Evolutionary conservation across 306 rosid genomes (phyloP).

Genomic region (Prunus campanulata): DNA sequence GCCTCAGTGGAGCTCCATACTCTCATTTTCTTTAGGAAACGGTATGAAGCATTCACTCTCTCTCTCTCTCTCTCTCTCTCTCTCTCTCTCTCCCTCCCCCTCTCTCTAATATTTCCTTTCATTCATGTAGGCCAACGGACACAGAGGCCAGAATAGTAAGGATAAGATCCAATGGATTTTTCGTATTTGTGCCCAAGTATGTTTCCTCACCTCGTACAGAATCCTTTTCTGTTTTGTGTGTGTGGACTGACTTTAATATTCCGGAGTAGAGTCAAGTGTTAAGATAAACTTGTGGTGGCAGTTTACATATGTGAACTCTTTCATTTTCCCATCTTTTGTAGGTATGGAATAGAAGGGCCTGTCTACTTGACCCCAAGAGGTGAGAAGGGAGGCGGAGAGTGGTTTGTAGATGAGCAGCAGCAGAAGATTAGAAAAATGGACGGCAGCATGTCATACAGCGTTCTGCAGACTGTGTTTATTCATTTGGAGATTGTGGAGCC

Average conservation of each 20-base stretch:
- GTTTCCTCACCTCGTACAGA: constrained; percentile 16
- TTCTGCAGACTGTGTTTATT: constrained; percentile 64
- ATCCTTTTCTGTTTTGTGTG: neutral
- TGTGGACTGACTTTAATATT: neutral
- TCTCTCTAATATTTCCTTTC: constrained; percentile 31
- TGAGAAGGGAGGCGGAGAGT: constrained; percentile 79
- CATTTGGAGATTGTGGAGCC: constrained; percentile 98
- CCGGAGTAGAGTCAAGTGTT: neutral
- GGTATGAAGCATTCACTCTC: constrained; percentile 33
- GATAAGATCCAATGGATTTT: constrained; percentile 91
- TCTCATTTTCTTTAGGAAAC: constrained; percentile 67
- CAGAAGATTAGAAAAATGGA: constrained; percentile 90
- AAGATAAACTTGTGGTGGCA: neutral
- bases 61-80: neutral
- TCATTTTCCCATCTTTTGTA: neutral
- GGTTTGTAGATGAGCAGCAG: constrained; percentile 82
- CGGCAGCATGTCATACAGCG: constrained; percentile 62
- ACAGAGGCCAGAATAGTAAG: constrained; percentile 91
- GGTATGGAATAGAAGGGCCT: constrained; percentile 96
- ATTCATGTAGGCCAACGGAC: constrained; percentile 71
- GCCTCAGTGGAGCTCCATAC: constrained; percentile 95
- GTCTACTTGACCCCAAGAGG: constrained; percentile 65
- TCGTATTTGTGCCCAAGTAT: constrained; percentile 96
- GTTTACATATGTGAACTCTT: neutral
- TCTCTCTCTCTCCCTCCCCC: neutral